These are phyloP conservation scores for Chenopodium quinoa DNA, from an alignment of 148 eudicot genomes.

Conservation along the genomic window DNA sequence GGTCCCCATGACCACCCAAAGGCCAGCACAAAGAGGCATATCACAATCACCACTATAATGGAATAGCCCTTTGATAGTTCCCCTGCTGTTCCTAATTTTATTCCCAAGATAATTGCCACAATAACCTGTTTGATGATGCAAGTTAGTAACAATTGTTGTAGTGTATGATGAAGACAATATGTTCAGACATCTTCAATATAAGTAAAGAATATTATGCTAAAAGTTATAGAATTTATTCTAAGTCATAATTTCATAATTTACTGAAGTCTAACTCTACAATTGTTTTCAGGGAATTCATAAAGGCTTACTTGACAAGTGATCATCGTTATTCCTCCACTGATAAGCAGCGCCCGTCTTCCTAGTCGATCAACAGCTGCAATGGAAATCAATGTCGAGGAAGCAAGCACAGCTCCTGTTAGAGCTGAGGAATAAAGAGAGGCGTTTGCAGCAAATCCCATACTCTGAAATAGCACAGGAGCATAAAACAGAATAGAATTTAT, in stretches of 20 bases:
- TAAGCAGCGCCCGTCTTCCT: conserved; percentile 64
- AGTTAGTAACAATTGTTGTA: background rate
- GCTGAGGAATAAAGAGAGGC: conserved; percentile 78
- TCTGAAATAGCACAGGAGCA: conserved; percentile 87
- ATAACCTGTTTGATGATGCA: conserved; percentile 51
- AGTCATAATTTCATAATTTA: background rate
- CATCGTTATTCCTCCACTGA: conserved; percentile 70
- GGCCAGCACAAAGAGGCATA: conserved; percentile 77
- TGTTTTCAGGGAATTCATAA: background rate
- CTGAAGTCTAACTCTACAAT: background rate
- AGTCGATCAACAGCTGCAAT: conserved; percentile 64
- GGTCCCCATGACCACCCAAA: conserved; percentile 97
- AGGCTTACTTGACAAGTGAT: conserved; percentile 53
- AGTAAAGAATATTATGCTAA: background rate
- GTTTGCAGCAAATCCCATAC: conserved; percentile 60
- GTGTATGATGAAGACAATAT: no score
- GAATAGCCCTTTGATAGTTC: conserved; percentile 57
- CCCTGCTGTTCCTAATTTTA: conserved; percentile 56
- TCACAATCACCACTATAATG: conserved; percentile 52
- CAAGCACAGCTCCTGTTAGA: conserved; percentile 64
- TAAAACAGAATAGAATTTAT: conserved; percentile 80
- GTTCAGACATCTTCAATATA: background rate
- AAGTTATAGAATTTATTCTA: no score
- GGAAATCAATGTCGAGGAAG: conserved; percentile 58
- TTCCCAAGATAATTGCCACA: conserved; percentile 64